These are phyloP conservation scores for Cruciata laevipes DNA, from an alignment of 257 asterid genomes.

Conservation along the genomic window DNA sequence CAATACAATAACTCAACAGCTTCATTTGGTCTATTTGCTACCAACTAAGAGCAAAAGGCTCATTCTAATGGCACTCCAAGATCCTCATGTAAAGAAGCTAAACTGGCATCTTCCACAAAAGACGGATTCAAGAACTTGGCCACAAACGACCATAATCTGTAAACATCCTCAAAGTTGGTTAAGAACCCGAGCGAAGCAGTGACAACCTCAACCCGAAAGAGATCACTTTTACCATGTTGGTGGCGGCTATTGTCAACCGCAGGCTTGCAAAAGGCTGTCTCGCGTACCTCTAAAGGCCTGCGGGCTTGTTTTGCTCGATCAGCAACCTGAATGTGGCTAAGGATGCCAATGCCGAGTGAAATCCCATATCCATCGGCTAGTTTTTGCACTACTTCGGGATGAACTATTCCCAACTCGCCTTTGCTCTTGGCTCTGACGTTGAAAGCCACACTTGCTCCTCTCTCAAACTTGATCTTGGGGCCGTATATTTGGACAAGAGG, in stretches of 20 bases:
- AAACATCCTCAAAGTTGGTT: constrained; percentile 34
- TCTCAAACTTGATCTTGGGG: constrained; percentile 32
- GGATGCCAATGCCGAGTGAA: constrained; percentile 33
- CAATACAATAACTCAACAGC: constrained; percentile 6
- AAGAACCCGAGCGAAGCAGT: constrained; percentile 30
- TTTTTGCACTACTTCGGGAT: constrained; percentile 30
- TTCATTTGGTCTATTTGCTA: constrained; percentile 2
- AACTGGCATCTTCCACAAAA: constrained; percentile 18
- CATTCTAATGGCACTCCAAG: constrained; percentile 10
- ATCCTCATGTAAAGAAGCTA: constrained; percentile 20
- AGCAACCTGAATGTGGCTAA: constrained; percentile 22
- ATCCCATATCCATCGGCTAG: constrained; percentile 25
- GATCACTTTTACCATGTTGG: constrained; percentile 7
- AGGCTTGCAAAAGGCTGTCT: constrained; percentile 21
- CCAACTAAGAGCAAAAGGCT: neutral
- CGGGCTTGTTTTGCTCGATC: constrained; percentile 17
- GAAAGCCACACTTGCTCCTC: constrained; percentile 33
- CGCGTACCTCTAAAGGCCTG: neutral
- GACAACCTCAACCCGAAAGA: constrained; percentile 26
- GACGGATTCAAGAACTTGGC: constrained; percentile 30
- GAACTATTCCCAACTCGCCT: constrained; percentile 18
- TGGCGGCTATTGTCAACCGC: constrained; percentile 7
- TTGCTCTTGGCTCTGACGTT: constrained; percentile 19
- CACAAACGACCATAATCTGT: constrained; percentile 33
- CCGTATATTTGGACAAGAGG: constrained; percentile 35